Evolutionary conservation across 306 rosid species (phyloP), one percentile per base, ranked within the genome.

Genomic region (Cucurbita maxima): DNA sequence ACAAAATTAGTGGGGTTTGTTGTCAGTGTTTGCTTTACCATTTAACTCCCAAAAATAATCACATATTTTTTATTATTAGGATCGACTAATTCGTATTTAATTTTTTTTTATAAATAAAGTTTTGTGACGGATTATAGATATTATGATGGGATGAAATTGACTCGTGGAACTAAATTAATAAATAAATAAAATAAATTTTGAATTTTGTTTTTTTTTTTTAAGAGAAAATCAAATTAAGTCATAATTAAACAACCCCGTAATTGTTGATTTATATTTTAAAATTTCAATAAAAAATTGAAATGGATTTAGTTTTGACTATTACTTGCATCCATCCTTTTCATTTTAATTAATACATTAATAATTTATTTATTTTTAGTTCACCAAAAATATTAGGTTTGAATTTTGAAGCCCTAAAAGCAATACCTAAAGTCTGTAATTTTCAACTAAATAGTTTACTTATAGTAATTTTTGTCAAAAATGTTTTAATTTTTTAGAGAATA

Each of bases 1-100:
- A 5, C 72, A 66, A 66, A 43, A 41, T 66, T 66, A 66, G 72
- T 66, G 72, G 72, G 53, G 43, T 41, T 66, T 62, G 48, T 15
- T 63, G 51, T 16, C 30, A 63, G 25, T 40, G 70, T 38, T 63
- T 43, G 72, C 54, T 66, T 66, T 66, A 18, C 4, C 72, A 43
- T 43, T 66, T 10, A 66, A 5, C 53, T 66, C 10, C 1, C 18
- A 9, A 61, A 63, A 63, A 4, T 63, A 63, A 40, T 25, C 25
- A 25, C 25, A 25, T 25, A 25, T 25, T 25, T 25, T 1, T 25
- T 25, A 25, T 25, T 25, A 25, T 25, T 25, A 30, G 34, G 0
- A 30, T 30, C 34, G 34, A 30, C 34, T 30, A 30, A 30, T 30
- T 30, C 34, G 3, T 30, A 30, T 0, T 30, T 30, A 30, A 30